Evolutionary conservation across 345 rosid genomes (phyloP).

Genomic region (Hypericum androsaemum): DNA sequence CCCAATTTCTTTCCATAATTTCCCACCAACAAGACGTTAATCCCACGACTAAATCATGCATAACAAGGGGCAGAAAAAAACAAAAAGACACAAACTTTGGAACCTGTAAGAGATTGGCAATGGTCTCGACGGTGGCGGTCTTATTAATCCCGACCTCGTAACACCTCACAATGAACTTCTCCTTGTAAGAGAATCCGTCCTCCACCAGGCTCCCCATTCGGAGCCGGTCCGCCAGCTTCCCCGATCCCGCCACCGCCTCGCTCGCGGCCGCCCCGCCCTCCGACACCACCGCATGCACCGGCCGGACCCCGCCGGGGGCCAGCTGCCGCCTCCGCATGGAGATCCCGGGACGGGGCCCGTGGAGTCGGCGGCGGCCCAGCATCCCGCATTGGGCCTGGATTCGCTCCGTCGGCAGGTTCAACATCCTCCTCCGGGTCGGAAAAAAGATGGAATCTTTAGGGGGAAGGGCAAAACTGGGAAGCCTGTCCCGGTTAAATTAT

Average conservation of each 20-base stretch:
- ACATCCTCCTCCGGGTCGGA: too few relatives aligned
- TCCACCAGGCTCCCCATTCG: slow-evolving; percentile 60
- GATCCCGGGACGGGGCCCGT: too few relatives aligned
- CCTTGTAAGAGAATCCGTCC: slow-evolving; percentile 74
- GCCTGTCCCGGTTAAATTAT: too few relatives aligned
- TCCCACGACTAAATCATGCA: not conserved
- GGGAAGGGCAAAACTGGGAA: too few relatives aligned
- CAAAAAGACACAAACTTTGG: not conserved
- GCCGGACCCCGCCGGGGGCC: slow-evolving; percentile 9
- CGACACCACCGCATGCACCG: slow-evolving; percentile 26
- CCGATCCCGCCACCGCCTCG: slow-evolving; percentile 15
- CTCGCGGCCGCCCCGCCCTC: slow-evolving; percentile 11
- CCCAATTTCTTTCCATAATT: not conserved
- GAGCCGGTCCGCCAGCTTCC: slow-evolving; percentile 43
- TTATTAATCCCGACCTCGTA: slow-evolving; percentile 95
- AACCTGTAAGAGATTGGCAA: slow-evolving; percentile 93
- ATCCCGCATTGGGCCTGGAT: too few relatives aligned
- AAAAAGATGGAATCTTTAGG: too few relatives aligned
- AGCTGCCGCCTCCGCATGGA: not conserved
- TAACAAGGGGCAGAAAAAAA: not conserved
- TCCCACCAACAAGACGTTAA: not conserved
- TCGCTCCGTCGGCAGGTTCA: too few relatives aligned
- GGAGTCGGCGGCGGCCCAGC: too few relatives aligned
- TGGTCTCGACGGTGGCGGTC: slow-evolving; percentile 88
- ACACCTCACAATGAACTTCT: slow-evolving; percentile 75